A percentile compares a stretch with the other conserved stretches of the same genome.
Conservation (phyloP, 495 filamentous ascomycete species). For the Apiosordaria backusii region DNA sequence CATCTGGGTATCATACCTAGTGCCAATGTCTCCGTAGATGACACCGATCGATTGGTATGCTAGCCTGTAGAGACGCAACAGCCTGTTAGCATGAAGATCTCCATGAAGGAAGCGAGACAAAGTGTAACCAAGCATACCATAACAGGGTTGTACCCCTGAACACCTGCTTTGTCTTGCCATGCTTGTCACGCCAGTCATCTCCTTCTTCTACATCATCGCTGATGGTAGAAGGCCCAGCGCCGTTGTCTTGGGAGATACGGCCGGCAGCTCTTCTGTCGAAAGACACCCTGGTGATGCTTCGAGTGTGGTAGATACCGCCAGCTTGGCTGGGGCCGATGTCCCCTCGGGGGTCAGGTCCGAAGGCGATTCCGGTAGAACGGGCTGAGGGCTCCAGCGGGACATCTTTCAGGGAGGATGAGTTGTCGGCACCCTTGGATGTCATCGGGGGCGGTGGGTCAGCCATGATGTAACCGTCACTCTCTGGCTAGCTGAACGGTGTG, state of each 20-base stretch:
- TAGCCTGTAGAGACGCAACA: constrained; percentile 10
- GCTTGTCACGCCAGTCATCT: constrained; percentile 35
- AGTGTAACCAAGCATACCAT: constrained; percentile 29
- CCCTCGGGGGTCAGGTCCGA: neutral
- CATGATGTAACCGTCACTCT: neutral
- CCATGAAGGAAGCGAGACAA: neutral
- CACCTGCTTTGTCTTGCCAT: constrained; percentile 42
- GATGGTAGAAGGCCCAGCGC: constrained; percentile 15
- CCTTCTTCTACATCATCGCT: constrained; percentile 36
- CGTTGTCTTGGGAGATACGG: constrained; percentile 24
- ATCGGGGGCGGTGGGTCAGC: neutral
- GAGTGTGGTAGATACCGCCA: constrained; percentile 42
- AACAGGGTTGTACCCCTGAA: constrained; percentile 43
- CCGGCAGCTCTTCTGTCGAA: constrained; percentile 27
- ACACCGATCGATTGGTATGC: constrained; percentile 58
- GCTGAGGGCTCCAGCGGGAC: neutral
- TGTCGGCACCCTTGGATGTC: neutral
- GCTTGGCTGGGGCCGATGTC: constrained; percentile 11
- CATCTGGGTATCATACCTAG: constrained; percentile 29
- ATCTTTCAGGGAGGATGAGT: neutral
- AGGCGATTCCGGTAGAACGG: constrained; percentile 11
- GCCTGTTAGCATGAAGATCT: neutral
- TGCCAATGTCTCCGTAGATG: constrained; percentile 76
- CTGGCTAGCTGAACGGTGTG: neutral
- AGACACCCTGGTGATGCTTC: constrained; percentile 30